Percentiles rank a stretch among this genome's conserved stretches.
Conservation (phyloP, 2,329 filamentous ascomycete genomes). For the Colletotrichum nymphaeae region DNA sequence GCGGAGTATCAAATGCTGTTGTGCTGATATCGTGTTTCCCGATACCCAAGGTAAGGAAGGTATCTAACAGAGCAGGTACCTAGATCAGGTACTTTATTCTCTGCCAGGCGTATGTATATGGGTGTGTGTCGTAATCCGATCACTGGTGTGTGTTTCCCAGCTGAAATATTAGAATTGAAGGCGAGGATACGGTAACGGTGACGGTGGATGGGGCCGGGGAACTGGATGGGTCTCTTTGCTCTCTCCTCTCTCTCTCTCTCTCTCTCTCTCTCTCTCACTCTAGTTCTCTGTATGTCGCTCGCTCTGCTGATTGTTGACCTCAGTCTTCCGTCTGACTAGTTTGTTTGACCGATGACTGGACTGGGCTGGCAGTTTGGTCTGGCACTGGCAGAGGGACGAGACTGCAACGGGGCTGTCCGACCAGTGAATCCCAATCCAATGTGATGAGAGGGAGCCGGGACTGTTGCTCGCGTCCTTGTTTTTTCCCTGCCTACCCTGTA, state of each 20-base stretch:
- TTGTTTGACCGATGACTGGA: constrained; percentile 12
- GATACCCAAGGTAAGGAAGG: neutral
- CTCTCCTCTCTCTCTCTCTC: neutral
- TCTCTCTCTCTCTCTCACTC: neutral
- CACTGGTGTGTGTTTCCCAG: constrained; percentile 11
- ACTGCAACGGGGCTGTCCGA: constrained; percentile 18
- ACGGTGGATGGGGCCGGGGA: constrained; percentile 6
- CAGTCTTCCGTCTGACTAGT: neutral
- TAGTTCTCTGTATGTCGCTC: neutral
- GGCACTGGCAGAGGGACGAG: constrained; percentile 3
- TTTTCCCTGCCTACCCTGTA: neutral
- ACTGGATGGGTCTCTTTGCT: neutral
- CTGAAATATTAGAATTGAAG: constrained; percentile 19
- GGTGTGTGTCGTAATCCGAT: neutral
- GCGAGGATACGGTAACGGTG: constrained; percentile 2
- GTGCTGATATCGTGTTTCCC: constrained; percentile 22
- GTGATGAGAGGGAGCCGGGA: constrained; percentile 21
- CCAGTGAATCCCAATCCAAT: constrained; percentile 3
- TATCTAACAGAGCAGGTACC: neutral
- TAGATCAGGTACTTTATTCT: neutral
- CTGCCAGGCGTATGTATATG: constrained; percentile 5
- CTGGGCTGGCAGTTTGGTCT: neutral
- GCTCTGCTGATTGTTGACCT: neutral
- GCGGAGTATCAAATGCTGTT: constrained; percentile 5
- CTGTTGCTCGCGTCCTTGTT: constrained; percentile 31